Evolutionary conservation across 805 yeast genomes (phyloP).

Genomic region (Nakazawaea anatomiae): DNA sequence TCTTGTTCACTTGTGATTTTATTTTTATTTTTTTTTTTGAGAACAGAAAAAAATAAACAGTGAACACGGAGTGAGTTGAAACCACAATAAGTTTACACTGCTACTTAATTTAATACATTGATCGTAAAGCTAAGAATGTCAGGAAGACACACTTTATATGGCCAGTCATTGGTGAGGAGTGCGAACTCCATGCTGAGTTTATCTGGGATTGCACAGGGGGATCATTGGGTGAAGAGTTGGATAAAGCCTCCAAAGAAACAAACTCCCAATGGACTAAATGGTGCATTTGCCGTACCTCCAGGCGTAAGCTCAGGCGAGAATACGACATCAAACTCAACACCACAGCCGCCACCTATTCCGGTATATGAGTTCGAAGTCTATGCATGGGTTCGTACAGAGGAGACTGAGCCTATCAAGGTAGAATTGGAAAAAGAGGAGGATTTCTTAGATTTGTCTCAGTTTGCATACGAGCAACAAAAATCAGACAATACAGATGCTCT

Average conservation of each 20-base stretch:
- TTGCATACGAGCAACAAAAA: conserved; percentile 23
- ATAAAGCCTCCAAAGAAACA: conserved; percentile 24
- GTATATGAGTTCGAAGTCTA: conserved; percentile 26
- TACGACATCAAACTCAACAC: conserved; percentile 20
- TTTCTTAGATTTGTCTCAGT: conserved; percentile 29
- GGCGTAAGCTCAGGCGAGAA: conserved; percentile 18
- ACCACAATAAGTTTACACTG: too few species aligned
- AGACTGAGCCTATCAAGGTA: conserved; percentile 10
- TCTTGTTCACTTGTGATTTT: not conserved
- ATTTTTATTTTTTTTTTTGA: not conserved
- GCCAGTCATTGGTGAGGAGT: conserved; percentile 23
- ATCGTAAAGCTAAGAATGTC: conserved; percentile 20
- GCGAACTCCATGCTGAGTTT: conserved; percentile 18
- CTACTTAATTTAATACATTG: too few species aligned
- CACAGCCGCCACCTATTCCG: conserved; percentile 10
- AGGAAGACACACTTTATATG: conserved; percentile 27
- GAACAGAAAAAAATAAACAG: too few species aligned
- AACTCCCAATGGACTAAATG: conserved; percentile 6
- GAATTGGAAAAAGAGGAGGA: conserved; percentile 24
- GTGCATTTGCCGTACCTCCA: conserved; percentile 12
- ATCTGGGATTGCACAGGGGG: conserved; percentile 10
- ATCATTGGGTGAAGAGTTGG: conserved; percentile 26
- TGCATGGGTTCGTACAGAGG: conserved; percentile 23
- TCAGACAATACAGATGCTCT: conserved; percentile 11
- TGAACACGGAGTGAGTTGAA: too few species aligned